These are phyloP conservation scores for Peniophora sp. DNA, from an alignment of 1,284 basidiomycete species.

Conservation along the genomic window DNA sequence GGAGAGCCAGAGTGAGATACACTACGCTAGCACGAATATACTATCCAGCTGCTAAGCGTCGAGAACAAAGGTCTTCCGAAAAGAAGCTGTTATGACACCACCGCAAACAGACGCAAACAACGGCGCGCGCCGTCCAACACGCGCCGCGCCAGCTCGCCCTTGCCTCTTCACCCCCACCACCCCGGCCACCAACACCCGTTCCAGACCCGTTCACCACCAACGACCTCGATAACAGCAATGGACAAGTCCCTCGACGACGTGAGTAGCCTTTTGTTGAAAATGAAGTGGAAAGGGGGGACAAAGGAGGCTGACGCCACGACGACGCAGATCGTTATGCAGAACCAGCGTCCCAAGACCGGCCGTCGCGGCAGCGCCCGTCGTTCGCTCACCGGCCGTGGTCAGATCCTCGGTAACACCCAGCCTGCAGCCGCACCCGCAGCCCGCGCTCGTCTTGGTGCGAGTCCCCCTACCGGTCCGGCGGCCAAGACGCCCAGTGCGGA, in stretches of 20 bases:
- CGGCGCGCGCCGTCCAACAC: no score
- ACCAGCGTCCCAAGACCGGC: slow-evolving; percentile 40
- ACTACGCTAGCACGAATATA: no score
- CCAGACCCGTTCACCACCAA: slow-evolving; percentile 15
- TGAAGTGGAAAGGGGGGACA: slow-evolving; percentile 10
- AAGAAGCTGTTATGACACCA: background rate
- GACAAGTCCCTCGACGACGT: slow-evolving; percentile 92
- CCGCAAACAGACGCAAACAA: no score
- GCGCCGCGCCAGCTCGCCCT: slow-evolving; percentile 1
- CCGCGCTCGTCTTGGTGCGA: slow-evolving; percentile 38
- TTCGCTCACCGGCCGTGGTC: slow-evolving; percentile 28
- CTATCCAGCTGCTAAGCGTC: no score
- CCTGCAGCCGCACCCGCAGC: slow-evolving; percentile 35
- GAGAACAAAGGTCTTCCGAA: background rate
- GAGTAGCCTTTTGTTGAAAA: slow-evolving; percentile 18
- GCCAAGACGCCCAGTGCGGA: slow-evolving; percentile 42
- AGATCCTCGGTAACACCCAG: slow-evolving; percentile 47
- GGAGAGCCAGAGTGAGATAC: no score
- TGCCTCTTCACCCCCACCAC: slow-evolving; percentile 3
- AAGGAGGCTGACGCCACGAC: slow-evolving; percentile 14
- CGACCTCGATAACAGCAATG: slow-evolving; percentile 30
- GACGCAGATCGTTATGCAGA: slow-evolving; percentile 62
- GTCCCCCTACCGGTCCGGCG: slow-evolving; percentile 23
- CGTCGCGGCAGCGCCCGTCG: slow-evolving; percentile 45
- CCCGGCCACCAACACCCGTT: slow-evolving; percentile 4